phyloP scores from a whole-genome alignment of 1,284 basidiomycete genomes.

The Ustilago esculenta region DNA sequence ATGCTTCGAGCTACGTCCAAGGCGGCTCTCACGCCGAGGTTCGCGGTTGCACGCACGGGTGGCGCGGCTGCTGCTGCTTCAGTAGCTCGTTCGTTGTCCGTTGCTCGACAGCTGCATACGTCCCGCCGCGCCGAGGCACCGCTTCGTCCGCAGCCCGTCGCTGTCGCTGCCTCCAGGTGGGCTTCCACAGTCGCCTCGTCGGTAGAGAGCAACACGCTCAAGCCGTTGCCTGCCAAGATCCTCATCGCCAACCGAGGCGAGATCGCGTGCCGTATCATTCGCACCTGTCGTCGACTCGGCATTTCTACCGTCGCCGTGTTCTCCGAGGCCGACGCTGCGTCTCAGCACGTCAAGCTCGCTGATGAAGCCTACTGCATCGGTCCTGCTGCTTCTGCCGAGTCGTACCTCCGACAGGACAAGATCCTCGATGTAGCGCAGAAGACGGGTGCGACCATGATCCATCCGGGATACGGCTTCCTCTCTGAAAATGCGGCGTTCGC shows the following conservation, averaged over 20 bases:
- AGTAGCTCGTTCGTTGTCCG: too few relatives aligned
- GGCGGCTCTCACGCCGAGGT: constrained; percentile 17
- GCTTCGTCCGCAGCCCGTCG: neutral
- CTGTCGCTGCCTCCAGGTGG: neutral
- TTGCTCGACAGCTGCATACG: constrained; percentile 11
- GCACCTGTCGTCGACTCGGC: constrained; percentile 85
- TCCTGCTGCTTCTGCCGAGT: constrained; percentile 84
- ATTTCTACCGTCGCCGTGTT: constrained; percentile 90
- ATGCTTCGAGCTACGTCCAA: constrained; percentile 18
- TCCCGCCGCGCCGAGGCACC: neutral
- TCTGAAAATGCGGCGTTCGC: constrained; percentile 69
- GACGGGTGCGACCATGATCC: constrained; percentile 79
- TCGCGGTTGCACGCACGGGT: constrained; percentile 2
- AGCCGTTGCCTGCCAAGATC: constrained; percentile 54
- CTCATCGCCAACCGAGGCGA: constrained; percentile 76
- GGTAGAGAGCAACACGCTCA: neutral
- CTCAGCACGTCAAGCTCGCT: constrained; percentile 81
- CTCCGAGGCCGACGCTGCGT: constrained; percentile 81
- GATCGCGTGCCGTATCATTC: constrained; percentile 90
- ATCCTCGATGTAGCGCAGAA: constrained; percentile 82
- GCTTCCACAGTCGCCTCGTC: constrained; percentile 10
- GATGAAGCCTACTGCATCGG: constrained; percentile 95
- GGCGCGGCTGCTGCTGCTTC: neutral
- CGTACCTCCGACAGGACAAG: constrained; percentile 88
- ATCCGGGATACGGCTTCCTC: constrained; percentile 89